Conservation (phyloP, 805 yeast genomes). For the Saccharomycopsis capsularis region DNA sequence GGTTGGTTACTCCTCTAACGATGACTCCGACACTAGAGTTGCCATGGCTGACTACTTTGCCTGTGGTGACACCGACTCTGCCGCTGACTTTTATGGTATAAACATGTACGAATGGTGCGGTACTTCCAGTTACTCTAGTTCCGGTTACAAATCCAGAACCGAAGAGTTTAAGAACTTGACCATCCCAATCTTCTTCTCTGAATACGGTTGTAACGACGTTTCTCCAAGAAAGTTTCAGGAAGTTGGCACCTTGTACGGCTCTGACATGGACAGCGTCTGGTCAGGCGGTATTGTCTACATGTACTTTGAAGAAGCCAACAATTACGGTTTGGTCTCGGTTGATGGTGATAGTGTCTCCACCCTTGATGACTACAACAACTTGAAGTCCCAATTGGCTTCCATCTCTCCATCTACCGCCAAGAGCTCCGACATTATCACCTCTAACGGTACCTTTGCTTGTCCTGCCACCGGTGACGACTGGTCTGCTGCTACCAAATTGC, state of each 20-base stretch:
- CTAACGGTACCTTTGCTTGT: slow-evolving; percentile 47
- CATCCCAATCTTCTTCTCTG: slow-evolving; percentile 72
- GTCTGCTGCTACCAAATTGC: slow-evolving; percentile 61
- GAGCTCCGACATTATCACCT: slow-evolving; percentile 32
- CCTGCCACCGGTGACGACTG: slow-evolving; percentile 53
- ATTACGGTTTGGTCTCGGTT: slow-evolving; percentile 66
- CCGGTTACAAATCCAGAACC: slow-evolving; percentile 66
- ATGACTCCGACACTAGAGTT: slow-evolving; percentile 74
- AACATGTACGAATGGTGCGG: slow-evolving; percentile 93
- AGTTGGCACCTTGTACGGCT: slow-evolving; percentile 56
- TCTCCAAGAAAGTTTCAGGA: slow-evolving; percentile 68
- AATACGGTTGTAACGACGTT: slow-evolving; percentile 72
- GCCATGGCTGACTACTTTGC: slow-evolving; percentile 77
- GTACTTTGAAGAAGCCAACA: slow-evolving; percentile 72
- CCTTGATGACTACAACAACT: slow-evolving; percentile 55
- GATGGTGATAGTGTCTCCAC: slow-evolving; percentile 47
- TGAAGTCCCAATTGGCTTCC: slow-evolving; percentile 48
- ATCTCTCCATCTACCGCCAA: slow-evolving; percentile 48
- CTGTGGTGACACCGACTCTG: slow-evolving; percentile 60
- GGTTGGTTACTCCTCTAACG: slow-evolving; percentile 90
- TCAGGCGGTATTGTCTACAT: slow-evolving; percentile 86
- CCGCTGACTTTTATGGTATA: slow-evolving; percentile 77
- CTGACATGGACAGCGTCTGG: slow-evolving; percentile 76
- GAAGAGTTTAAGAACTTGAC: slow-evolving; percentile 56
- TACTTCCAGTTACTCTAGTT: slow-evolving; percentile 42